Conservation (phyloP, 129 eudicot genomes). For the Tanacetum coccineum region DNA sequence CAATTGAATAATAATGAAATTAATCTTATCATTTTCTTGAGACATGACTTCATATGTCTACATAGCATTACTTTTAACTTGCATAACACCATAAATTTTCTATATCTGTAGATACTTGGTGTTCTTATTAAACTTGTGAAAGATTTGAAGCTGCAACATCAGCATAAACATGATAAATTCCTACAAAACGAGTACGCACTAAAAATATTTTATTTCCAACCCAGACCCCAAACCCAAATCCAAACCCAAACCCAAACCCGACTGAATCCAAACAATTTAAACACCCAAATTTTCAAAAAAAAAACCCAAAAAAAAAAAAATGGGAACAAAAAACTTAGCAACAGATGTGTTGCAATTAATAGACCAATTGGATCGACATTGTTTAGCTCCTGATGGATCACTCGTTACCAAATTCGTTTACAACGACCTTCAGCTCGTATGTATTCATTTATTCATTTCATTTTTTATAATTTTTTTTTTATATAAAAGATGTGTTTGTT, state of each 20-base stretch:
- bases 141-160: constrained; percentile 94
- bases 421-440: constrained; percentile 83
- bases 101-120: constrained; percentile 91
- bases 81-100: too few relatives aligned
- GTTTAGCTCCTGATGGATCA: constrained; percentile 94
- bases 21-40: too few relatives aligned
- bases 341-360: constrained; percentile 69
- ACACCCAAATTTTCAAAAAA: background rate
- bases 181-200: background rate
- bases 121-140: constrained; percentile 96
- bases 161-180: constrained; percentile 42
- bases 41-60: too few relatives aligned
- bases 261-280: background rate
- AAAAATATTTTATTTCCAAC: constrained; percentile 13
- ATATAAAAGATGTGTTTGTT: background rate
- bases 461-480: background rate
- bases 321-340: constrained; percentile 57
- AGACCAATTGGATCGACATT: constrained; percentile 93
- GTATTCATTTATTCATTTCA: constrained; percentile 12
- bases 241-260: background rate
- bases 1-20: too few relatives aligned
- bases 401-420: constrained; percentile 81
- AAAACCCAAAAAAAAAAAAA: background rate
- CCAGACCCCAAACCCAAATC: too few relatives aligned
- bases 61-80: too few relatives aligned